Conservation (phyloP, 1,284 basidiomycete genomes). For the Xanthoconium separans region DNA sequence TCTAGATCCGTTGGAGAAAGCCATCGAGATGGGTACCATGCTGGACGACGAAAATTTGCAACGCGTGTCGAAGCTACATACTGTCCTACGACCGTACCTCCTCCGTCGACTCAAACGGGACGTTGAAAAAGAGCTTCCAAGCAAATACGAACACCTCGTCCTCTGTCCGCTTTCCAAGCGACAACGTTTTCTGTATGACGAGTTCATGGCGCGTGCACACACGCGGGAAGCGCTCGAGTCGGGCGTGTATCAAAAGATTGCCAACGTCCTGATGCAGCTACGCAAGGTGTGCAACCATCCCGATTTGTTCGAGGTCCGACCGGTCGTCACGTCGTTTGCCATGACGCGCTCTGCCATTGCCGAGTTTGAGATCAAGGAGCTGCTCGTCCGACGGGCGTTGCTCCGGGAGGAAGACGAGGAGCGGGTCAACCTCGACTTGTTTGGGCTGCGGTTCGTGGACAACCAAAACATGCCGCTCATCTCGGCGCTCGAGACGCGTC, state of each 20-base stretch:
- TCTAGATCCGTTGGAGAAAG: conserved; percentile 88
- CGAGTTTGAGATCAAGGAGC: conserved; percentile 86
- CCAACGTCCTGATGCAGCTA: conserved; percentile 97
- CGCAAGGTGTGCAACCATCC: conserved; percentile 96
- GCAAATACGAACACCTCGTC: conserved; percentile 93
- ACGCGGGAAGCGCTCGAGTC: conserved; percentile 86
- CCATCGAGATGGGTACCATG: conserved; percentile 82
- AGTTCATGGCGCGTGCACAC: conserved; percentile 93
- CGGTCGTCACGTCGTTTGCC: conserved; percentile 90
- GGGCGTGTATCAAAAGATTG: conserved; percentile 88
- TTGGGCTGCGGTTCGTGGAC: conserved; percentile 67
- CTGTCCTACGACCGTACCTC: conserved; percentile 90
- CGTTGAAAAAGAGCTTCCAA: conserved; percentile 94
- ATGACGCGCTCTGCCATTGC: conserved; percentile 80
- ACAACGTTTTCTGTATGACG: conserved; percentile 96
- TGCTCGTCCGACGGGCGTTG: conserved; percentile 77
- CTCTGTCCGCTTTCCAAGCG: conserved; percentile 92
- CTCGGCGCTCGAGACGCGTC: conserved; percentile 51
- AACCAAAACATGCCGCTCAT: conserved; percentile 51
- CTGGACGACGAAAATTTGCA: conserved; percentile 85
- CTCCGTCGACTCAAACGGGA: conserved; percentile 93
- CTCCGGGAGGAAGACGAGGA: conserved; percentile 50
- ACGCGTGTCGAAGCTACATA: conserved; percentile 89
- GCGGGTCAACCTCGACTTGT: conserved; percentile 58
- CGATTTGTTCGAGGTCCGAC: conserved; percentile 92